These are phyloP conservation scores for Margaritispora aquatica DNA, from an alignment of 495 filamentous ascomycete species.

Conservation along the genomic window DNA sequence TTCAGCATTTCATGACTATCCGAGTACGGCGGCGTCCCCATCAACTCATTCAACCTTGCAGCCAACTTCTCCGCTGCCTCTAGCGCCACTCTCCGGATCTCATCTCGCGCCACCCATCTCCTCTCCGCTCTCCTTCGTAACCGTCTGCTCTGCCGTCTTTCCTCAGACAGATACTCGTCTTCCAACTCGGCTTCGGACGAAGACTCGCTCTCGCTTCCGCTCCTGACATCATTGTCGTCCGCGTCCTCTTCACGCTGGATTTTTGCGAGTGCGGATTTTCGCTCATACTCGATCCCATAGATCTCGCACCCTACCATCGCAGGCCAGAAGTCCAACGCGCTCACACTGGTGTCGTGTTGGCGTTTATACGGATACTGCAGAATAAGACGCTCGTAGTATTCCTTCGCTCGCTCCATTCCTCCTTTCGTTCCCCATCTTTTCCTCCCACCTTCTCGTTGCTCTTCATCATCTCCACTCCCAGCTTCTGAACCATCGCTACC, in stretches of 20 bases:
- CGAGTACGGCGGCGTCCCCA: slow-evolving; percentile 54
- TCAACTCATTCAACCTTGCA: slow-evolving; percentile 50
- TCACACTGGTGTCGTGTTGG: slow-evolving; percentile 34
- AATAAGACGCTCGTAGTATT: slow-evolving; percentile 63
- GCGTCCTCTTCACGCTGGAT: slow-evolving; percentile 6
- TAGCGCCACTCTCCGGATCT: slow-evolving; percentile 28
- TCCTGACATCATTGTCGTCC: slow-evolving; percentile 10
- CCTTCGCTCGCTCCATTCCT: slow-evolving; percentile 49
- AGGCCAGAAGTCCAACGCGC: slow-evolving; percentile 54
- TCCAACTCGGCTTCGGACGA: not conserved
- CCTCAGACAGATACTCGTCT: not conserved
- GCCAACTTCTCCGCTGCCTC: slow-evolving; percentile 46
- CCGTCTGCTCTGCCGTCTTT: slow-evolving; percentile 7
- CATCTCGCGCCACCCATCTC: slow-evolving; percentile 13
- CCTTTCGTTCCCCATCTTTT: slow-evolving; percentile 30
- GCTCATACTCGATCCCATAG: slow-evolving; percentile 48
- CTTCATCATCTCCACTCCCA: slow-evolving; percentile 1
- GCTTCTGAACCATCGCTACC: not conserved
- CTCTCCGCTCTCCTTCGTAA: slow-evolving; percentile 4
- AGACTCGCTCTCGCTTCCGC: slow-evolving; percentile 3
- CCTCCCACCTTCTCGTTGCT: not conserved
- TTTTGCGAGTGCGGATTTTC: slow-evolving; percentile 24
- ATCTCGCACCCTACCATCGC: slow-evolving; percentile 66
- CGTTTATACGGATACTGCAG: slow-evolving; percentile 57
- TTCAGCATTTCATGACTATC: slow-evolving; percentile 45